Conservation (phyloP, 2,329 filamentous ascomycete genomes). For the Tolypocladium pustulatum region DNA sequence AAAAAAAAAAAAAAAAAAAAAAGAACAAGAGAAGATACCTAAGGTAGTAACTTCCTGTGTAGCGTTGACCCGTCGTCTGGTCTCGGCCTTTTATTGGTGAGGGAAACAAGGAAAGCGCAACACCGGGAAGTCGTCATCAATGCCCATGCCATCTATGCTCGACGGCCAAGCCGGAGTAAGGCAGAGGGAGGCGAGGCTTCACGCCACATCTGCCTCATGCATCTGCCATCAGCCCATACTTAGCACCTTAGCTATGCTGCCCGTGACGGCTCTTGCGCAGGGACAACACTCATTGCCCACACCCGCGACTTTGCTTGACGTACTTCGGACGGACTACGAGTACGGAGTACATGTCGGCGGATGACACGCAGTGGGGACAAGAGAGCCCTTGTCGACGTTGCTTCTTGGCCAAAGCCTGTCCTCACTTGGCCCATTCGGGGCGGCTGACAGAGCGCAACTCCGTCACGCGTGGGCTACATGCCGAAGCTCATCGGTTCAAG, state of each 20-base stretch:
- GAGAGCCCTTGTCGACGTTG: background rate
- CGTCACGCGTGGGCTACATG: background rate
- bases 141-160: background rate
- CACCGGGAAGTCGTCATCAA: background rate
- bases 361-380: background rate
- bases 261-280: background rate
- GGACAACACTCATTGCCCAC: background rate
- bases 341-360: background rate
- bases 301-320: background rate
- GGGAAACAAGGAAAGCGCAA: background rate
- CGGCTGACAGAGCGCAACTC: background rate
- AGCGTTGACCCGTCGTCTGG: too few species aligned
- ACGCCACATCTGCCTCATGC: background rate
- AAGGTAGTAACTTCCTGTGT: too few species aligned
- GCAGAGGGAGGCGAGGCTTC: background rate
- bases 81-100: too few species aligned
- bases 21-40: too few species aligned
- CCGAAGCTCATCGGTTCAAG: background rate
- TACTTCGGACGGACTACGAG: too few species aligned
- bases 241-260: background rate
- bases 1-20: too few species aligned
- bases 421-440: too few species aligned
- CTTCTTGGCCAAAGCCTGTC: background rate
- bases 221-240: background rate
- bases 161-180: background rate